These are phyloP conservation scores for Echium plantagineum DNA, from an alignment of 257 asterid genomes.

Conservation along the genomic window DNA sequence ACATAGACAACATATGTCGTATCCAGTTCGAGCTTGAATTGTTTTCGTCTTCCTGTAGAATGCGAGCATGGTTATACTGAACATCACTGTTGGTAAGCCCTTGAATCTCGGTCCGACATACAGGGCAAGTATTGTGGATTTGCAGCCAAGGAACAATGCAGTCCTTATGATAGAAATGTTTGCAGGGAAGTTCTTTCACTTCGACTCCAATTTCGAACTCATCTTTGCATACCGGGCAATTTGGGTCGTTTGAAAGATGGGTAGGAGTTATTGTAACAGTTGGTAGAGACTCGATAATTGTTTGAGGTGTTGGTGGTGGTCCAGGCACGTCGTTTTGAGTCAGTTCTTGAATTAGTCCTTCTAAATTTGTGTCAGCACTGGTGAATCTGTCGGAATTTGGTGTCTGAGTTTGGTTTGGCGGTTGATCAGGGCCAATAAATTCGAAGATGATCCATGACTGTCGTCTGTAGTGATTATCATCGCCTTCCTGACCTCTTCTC, in stretches of 20 bases:
- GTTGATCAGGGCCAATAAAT: conserved; percentile 45
- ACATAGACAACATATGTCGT: conserved; percentile 24
- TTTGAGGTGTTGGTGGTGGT: conserved; percentile 28
- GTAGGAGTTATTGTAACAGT: conserved; percentile 24
- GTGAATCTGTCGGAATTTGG: conserved; percentile 3
- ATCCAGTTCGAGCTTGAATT: conserved; percentile 42
- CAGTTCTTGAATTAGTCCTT: conserved; percentile 25
- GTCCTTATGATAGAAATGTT: conserved; percentile 60
- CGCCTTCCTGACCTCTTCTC: conserved; percentile 3
- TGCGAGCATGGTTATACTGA: conserved; percentile 13
- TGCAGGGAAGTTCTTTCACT: conserved; percentile 72
- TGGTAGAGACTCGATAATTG: conserved; percentile 39
- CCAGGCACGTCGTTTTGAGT: conserved; percentile 30
- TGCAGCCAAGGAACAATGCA: conserved; percentile 81
- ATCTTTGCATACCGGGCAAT: conserved; percentile 80
- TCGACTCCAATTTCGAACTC: conserved; percentile 55
- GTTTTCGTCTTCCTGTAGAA: conserved; percentile 16
- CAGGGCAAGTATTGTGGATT: conserved; percentile 67
- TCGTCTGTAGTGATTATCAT: conserved; percentile 7
- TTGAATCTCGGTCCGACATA: conserved; percentile 51
- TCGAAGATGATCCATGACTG: conserved; percentile 39
- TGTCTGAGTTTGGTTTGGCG: conserved; percentile 10
- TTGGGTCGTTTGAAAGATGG: conserved; percentile 30
- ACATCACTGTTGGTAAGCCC: conserved; percentile 17
- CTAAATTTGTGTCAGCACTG: conserved; percentile 7